Evolutionary conservation across 2,329 filamentous ascomycete genomes (phyloP).

Genomic region (Pyricularia sp.): DNA sequence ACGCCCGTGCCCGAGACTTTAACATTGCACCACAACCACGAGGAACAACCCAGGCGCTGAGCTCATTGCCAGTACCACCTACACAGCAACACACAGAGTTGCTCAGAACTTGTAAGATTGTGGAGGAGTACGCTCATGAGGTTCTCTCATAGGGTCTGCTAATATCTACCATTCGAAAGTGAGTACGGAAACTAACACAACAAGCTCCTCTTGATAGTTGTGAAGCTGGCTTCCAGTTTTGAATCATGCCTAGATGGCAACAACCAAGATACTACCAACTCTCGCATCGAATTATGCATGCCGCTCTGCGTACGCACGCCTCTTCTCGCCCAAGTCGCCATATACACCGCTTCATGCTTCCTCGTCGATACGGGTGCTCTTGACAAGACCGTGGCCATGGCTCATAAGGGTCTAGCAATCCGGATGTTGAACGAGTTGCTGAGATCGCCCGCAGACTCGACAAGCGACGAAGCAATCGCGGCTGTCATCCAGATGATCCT

Average conservation of each 20-base stretch:
- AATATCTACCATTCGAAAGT: too few species aligned
- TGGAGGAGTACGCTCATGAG: background rate
- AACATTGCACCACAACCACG: background rate
- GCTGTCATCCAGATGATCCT: constrained; percentile 35
- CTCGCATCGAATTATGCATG: constrained; percentile 29
- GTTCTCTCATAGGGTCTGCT: constrained; percentile 6
- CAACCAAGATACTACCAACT: constrained; percentile 26
- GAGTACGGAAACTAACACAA: background rate
- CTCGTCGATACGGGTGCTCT: constrained; percentile 35
- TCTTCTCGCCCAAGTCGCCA: constrained; percentile 32
- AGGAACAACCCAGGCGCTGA: background rate
- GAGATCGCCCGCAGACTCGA: constrained; percentile 16
- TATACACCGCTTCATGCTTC: constrained; percentile 38
- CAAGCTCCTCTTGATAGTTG: constrained; percentile 19
- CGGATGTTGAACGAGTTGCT: constrained; percentile 34
- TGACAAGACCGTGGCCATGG: constrained; percentile 26
- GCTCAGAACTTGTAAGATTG: constrained; percentile 28
- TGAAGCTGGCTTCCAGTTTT: constrained; percentile 36
- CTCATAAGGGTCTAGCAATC: constrained; percentile 29
- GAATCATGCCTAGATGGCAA: constrained; percentile 34
- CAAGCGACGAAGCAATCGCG: constrained; percentile 31
- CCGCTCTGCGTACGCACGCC: constrained; percentile 36
- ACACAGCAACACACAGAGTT: constrained; percentile 33
- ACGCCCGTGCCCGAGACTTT: background rate
- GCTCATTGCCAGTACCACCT: constrained; percentile 23